Percentiles rank a stretch among this genome's conserved stretches.
phyloP scores from a whole-genome alignment of 805 yeast species.

The Candida hungchunana region DNA sequence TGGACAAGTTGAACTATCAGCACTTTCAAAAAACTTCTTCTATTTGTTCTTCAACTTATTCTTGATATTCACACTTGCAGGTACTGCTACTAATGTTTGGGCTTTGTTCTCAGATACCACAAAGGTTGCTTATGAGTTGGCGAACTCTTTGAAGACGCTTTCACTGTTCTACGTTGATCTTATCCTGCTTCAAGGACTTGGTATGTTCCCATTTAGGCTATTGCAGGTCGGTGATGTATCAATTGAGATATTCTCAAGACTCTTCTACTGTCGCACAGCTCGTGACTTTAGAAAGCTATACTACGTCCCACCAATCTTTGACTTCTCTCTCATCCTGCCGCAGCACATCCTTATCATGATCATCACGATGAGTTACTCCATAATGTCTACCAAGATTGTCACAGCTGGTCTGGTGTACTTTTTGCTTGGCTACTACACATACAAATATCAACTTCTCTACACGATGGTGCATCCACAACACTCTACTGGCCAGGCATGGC shows the following conservation, averaged over 20 bases:
- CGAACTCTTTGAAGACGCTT: conserved; percentile 72
- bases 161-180: conserved; percentile 90
- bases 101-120: conserved; percentile 84
- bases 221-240: conserved; percentile 74
- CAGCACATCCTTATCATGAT: conserved; percentile 85
- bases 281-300: conserved; percentile 72
- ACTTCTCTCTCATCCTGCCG: conserved; percentile 87
- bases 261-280: conserved; percentile 65
- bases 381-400: conserved; percentile 83
- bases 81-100: conserved; percentile 81
- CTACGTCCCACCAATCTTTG: conserved; percentile 80
- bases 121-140: conserved; percentile 81
- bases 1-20: conserved; percentile 90
- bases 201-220: conserved; percentile 84
- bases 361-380: conserved; percentile 82
- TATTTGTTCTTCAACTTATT: conserved; percentile 92
- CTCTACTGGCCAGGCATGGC: conserved; percentile 97
- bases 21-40: conserved; percentile 89
- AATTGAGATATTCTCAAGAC: conserved; percentile 60
- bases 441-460: conserved; percentile 84
- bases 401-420: conserved; percentile 85
- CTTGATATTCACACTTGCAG: conserved; percentile 88
- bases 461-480: conserved; percentile 95
- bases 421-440: conserved; percentile 79
- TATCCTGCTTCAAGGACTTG: conserved; percentile 75